Evolutionary conservation across 2,329 filamentous ascomycete genomes (phyloP).

Genomic region (Tolypocladium inflatum): DNA sequence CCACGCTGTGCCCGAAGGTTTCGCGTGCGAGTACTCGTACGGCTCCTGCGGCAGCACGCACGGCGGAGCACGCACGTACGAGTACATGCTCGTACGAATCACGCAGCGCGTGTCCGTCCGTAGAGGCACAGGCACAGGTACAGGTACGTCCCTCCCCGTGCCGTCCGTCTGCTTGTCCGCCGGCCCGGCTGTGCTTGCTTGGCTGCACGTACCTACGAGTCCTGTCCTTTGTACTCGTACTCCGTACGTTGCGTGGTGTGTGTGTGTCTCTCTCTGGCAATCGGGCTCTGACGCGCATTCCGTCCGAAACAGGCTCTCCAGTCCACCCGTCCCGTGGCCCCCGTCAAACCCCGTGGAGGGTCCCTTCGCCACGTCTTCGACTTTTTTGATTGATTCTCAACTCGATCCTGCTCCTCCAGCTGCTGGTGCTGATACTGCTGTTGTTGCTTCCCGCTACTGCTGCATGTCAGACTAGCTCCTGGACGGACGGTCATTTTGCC

Average conservation of each 20-base stretch:
- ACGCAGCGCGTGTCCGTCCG: neutral
- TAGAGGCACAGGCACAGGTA: neutral
- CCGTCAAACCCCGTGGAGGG: neutral
- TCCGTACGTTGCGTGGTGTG: no score
- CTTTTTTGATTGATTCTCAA: neutral
- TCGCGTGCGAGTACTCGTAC: neutral
- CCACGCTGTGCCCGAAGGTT: neutral
- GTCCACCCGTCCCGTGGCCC: neutral
- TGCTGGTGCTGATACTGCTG: neutral
- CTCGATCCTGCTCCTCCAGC: neutral
- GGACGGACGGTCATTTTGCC: constrained; percentile 21
- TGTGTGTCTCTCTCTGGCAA: neutral
- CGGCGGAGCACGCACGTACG: neutral
- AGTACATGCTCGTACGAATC: neutral
- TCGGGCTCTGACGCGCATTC: neutral
- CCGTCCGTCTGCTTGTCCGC: neutral
- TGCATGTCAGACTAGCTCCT: constrained; percentile 16
- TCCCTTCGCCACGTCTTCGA: neutral
- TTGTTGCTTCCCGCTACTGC: constrained; percentile 4
- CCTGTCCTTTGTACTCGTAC: no score
- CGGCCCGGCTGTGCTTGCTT: neutral
- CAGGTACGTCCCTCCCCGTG: neutral
- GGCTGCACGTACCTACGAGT: no score
- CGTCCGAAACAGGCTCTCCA: neutral
- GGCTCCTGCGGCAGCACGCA: no score